Conservation (phyloP, 208 protist genomes). For the Acanthamoeba comandoni region DNA sequence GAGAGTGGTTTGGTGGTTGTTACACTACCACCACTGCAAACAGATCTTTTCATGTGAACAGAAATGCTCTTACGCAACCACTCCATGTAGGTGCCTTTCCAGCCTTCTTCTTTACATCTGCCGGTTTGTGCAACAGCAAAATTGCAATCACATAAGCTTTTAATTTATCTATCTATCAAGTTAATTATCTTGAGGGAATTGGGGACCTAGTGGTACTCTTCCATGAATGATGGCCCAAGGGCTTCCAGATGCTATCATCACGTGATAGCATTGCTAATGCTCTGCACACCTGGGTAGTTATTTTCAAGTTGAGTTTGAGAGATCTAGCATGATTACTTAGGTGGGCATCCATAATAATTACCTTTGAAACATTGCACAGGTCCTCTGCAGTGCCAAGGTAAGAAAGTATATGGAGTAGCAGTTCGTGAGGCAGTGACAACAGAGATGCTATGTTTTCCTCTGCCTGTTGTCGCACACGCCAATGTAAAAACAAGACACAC, state of each 20-base stretch:
- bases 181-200: too few relatives aligned
- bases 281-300: neutral
- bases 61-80: neutral
- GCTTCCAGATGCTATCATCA: constrained; percentile 6
- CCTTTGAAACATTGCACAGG: constrained; percentile 23
- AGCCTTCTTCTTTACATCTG: neutral
- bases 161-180: too few relatives aligned
- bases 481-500: too few relatives aligned
- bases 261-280: neutral
- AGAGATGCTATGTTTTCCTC: neutral
- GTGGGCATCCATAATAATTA: too few relatives aligned
- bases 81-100: constrained; percentile 7
- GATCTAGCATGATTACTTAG: neutral
- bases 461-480: too few relatives aligned
- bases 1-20: neutral
- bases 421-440: neutral
- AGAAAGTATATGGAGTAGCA: neutral
- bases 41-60: neutral
- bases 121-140: too few relatives aligned
- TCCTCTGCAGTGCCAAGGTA: neutral
- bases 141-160: too few relatives aligned
- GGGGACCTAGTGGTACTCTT: neutral
- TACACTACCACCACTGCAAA: neutral
- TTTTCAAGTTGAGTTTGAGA: neutral
- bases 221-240: neutral